Conservation (phyloP, 495 filamentous ascomycete genomes). For the Neurospora sp. region DNA sequence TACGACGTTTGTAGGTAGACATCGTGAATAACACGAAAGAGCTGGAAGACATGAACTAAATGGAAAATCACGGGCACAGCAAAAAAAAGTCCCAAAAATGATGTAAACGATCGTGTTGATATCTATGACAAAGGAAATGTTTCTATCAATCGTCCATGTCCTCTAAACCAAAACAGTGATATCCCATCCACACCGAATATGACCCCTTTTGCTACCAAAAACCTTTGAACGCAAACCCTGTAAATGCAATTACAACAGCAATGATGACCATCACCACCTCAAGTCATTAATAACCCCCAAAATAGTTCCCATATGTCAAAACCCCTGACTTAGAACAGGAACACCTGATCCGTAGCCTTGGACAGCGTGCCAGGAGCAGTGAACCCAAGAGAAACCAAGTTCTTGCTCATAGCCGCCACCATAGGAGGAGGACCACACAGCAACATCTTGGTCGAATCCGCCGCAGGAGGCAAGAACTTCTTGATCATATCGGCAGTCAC, state of each 20-base stretch:
- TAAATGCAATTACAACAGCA: background rate
- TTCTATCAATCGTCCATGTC: background rate
- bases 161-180: background rate
- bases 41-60: too few relatives aligned
- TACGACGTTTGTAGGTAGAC: too few relatives aligned
- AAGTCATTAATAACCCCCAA: background rate
- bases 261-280: background rate
- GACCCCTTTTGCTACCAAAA: background rate
- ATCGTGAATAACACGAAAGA: too few relatives aligned
- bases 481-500: constrained; percentile 25
- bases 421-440: constrained; percentile 78
- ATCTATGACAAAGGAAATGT: background rate
- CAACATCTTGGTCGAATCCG: constrained; percentile 57
- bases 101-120: background rate
- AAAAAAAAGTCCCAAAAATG: background rate
- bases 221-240: background rate
- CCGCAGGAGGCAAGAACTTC: constrained; percentile 15
- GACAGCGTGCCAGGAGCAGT: constrained; percentile 63
- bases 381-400: constrained; percentile 63
- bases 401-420: constrained; percentile 79
- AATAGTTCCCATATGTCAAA: too few relatives aligned
- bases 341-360: constrained; percentile 75
- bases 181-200: background rate
- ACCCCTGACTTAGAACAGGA: constrained; percentile 71
- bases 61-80: background rate